phyloP scores from a whole-genome alignment of 1,284 basidiomycete genomes.

The Pascua guehoae region DNA sequence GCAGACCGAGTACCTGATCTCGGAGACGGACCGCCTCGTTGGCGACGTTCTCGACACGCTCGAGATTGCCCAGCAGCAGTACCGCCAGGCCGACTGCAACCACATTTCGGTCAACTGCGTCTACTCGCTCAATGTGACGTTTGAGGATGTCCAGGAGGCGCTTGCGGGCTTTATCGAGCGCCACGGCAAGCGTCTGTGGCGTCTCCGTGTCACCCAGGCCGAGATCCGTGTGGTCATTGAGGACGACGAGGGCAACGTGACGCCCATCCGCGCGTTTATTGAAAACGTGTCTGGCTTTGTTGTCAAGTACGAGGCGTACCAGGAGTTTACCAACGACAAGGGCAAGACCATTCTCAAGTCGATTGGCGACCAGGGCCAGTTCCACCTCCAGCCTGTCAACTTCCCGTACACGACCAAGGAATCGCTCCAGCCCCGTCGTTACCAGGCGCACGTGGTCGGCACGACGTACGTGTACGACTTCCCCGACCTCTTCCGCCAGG shows the following conservation, averaged over 20 bases:
- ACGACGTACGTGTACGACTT: constrained; percentile 99
- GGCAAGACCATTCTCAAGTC: constrained; percentile 92
- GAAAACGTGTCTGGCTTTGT: constrained; percentile 99
- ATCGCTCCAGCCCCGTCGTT: constrained; percentile 97
- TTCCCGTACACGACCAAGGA: constrained; percentile 94
- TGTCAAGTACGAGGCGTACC: constrained; percentile 98
- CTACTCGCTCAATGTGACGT: constrained; percentile 90
- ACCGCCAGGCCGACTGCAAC: constrained; percentile 89
- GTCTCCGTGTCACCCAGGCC: constrained; percentile 91
- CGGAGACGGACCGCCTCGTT: constrained; percentile 94
- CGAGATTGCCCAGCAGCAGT: constrained; percentile 81
- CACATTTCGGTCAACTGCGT: constrained; percentile 98
- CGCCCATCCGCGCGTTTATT: constrained; percentile 94
- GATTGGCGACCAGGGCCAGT: constrained; percentile 81
- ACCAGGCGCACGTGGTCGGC: constrained; percentile 97
- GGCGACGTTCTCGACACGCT: constrained; percentile 91
- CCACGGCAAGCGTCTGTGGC: constrained; percentile 96
- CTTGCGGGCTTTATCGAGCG: constrained; percentile 97
- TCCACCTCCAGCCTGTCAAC: constrained; percentile 89
- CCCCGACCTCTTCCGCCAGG: constrained; percentile 96
- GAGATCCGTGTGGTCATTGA: constrained; percentile 95
- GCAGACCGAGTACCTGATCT: constrained; percentile 93
- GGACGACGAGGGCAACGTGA: constrained; percentile 85
- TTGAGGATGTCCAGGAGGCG: constrained; percentile 92
- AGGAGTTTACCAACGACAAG: constrained; percentile 94